phyloP scores from a whole-genome alignment of 2,329 filamentous ascomycete species.

The Pyrenophora graminea region DNA sequence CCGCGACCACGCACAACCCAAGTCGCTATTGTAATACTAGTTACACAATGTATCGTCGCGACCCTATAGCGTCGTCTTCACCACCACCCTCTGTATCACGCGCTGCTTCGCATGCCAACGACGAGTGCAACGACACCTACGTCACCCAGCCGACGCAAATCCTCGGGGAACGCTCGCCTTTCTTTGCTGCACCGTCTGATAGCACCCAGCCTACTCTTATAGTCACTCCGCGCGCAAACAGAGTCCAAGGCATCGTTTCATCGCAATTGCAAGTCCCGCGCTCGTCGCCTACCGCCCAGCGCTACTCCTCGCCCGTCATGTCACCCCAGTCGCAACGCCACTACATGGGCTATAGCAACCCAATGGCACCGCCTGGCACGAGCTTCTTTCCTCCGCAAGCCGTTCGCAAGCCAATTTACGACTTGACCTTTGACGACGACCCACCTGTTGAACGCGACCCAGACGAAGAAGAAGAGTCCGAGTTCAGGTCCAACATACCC shows the following conservation, averaged over 20 bases:
- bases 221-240: slow-evolving; percentile 49
- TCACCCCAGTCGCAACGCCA: slow-evolving; percentile 68
- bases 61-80: slow-evolving; percentile 43
- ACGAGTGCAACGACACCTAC: slow-evolving; percentile 56
- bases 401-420: slow-evolving; percentile 46
- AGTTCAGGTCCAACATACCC: slow-evolving; percentile 60
- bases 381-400: slow-evolving; percentile 58
- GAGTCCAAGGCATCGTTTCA: slow-evolving; percentile 26
- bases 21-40: neutral
- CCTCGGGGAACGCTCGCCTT: slow-evolving; percentile 32
- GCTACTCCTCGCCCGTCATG: slow-evolving; percentile 47
- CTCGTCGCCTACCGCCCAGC: slow-evolving; percentile 71
- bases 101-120: slow-evolving; percentile 47
- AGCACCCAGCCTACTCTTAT: slow-evolving; percentile 66
- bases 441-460: slow-evolving; percentile 54
- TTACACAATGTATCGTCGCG: slow-evolving; percentile 37
- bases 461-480: slow-evolving; percentile 49
- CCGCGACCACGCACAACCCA: neutral
- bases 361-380: slow-evolving; percentile 80
- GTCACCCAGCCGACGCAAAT: slow-evolving; percentile 48
- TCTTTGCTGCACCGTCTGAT: slow-evolving; percentile 32
- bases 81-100: slow-evolving; percentile 25
- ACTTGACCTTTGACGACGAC: slow-evolving; percentile 57
- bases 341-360: slow-evolving; percentile 62
- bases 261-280: slow-evolving; percentile 77